Percentiles rank a stretch among this genome's conserved stretches.
Conservation (phyloP, 2,329 filamentous ascomycete genomes). For the Xylaria sp. region DNA sequence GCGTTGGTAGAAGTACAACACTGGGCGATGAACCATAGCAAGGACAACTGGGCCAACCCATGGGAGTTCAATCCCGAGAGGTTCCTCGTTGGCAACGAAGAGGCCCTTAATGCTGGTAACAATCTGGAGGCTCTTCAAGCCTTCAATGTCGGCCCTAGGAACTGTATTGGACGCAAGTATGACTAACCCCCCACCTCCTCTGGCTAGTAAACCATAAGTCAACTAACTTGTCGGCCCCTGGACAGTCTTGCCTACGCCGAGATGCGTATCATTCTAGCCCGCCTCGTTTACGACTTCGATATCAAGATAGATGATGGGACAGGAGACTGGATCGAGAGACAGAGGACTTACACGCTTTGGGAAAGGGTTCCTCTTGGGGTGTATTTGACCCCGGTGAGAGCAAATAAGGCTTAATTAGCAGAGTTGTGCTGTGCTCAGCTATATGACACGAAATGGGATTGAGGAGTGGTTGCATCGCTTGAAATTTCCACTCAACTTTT, state of each 20-base stretch:
- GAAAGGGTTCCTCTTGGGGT: conserved; percentile 43
- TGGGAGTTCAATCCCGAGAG: conserved; percentile 54
- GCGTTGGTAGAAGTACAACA: conserved; percentile 52
- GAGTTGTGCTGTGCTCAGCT: not conserved
- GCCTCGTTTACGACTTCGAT: conserved; percentile 59
- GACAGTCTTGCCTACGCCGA: conserved; percentile 57
- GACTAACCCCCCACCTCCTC: conserved; percentile 24
- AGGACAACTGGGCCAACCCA: conserved; percentile 53
- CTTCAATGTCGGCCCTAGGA: conserved; percentile 52
- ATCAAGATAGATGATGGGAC: conserved; percentile 50
- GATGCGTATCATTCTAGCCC: conserved; percentile 58
- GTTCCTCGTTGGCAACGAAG: conserved; percentile 46
- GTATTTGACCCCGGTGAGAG: conserved; percentile 39
- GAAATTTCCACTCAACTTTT: no score
- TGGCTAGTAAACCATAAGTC: not conserved
- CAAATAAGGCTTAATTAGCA: conserved; percentile 9
- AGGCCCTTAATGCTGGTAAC: conserved; percentile 47
- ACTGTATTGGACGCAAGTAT: conserved; percentile 55
- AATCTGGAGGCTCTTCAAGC: conserved; percentile 49
- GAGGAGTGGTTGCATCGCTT: not conserved
- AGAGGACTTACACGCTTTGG: conserved; percentile 50
- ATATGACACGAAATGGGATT: not conserved
- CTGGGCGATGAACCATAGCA: conserved; percentile 51
- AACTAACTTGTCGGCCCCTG: conserved; percentile 6
- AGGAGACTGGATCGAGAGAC: conserved; percentile 50